phyloP scores from a whole-genome alignment of 2,329 filamentous ascomycete genomes.

The Zalaria sp. region DNA sequence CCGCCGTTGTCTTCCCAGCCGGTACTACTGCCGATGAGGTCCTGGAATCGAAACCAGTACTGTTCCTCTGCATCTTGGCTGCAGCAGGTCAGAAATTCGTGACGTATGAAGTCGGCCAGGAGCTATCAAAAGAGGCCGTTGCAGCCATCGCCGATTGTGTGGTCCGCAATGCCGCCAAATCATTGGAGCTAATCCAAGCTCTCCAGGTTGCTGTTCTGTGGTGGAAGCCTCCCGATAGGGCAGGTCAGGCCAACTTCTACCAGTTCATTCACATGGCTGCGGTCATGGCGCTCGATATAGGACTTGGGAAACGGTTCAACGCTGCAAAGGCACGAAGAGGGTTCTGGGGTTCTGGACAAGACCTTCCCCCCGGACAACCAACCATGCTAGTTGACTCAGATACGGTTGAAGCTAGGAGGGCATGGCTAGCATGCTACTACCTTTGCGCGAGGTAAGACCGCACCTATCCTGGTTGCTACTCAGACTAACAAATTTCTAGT shows the following conservation, averaged over 20 bases:
- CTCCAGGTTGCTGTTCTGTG: slow-evolving; percentile 64
- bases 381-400: slow-evolving; percentile 28
- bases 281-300: slow-evolving; percentile 72
- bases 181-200: slow-evolving; percentile 68
- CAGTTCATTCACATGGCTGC: slow-evolving; percentile 70
- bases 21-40: slow-evolving; percentile 39
- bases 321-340: slow-evolving; percentile 20
- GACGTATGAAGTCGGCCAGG: slow-evolving; percentile 41
- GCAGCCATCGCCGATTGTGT: slow-evolving; percentile 60
- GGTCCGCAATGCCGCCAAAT: slow-evolving; percentile 65
- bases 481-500: slow-evolving; percentile 17
- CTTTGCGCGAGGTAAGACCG: slow-evolving; percentile 36
- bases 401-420: slow-evolving; percentile 41
- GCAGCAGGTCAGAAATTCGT: slow-evolving; percentile 38
- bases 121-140: slow-evolving; percentile 55
- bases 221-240: slow-evolving; percentile 73
- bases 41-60: slow-evolving; percentile 42
- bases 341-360: slow-evolving; percentile 18
- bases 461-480: too few relatives aligned
- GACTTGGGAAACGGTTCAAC: slow-evolving; percentile 47
- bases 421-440: slow-evolving; percentile 49
- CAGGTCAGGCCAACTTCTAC: slow-evolving; percentile 82
- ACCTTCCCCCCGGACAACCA: slow-evolving; percentile 15
- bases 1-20: slow-evolving; percentile 42
- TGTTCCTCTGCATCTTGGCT: slow-evolving; percentile 45